Conservation (phyloP, 768 basidiomycete genomes). For the Amanita phalloides region DNA sequence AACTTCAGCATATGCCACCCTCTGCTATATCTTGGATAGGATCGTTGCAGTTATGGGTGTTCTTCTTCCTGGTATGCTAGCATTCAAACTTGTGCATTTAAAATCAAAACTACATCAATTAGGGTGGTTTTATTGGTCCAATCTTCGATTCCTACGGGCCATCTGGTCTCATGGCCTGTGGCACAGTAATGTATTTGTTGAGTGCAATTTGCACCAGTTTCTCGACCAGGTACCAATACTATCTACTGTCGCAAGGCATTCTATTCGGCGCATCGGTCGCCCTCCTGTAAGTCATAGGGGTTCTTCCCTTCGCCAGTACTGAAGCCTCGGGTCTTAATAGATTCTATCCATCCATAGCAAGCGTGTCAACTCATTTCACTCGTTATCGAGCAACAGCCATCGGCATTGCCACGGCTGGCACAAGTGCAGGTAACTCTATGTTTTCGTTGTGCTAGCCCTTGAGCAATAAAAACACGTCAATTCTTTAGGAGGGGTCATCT, state of each 20-base stretch:
- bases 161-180: constrained; percentile 36
- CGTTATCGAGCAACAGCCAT: constrained; percentile 61
- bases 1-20: constrained; percentile 36
- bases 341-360: constrained; percentile 61
- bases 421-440: constrained; percentile 40
- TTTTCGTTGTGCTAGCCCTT: neutral
- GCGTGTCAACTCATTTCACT: constrained; percentile 55
- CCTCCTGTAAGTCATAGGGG: constrained; percentile 38
- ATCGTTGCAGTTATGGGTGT: constrained; percentile 55
- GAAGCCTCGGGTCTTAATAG: constrained; percentile 21
- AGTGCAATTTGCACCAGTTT: constrained; percentile 55
- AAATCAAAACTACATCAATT: neutral
- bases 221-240: constrained; percentile 46
- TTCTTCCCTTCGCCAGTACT: constrained; percentile 3
- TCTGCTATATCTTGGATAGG: constrained; percentile 66
- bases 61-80: constrained; percentile 53
- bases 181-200: constrained; percentile 34
- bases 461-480: neutral
- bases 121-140: constrained; percentile 56
- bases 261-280: constrained; percentile 59
- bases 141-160: constrained; percentile 55
- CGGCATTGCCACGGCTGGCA: constrained; percentile 64
- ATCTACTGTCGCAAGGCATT: constrained; percentile 50
- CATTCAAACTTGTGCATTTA: neutral
- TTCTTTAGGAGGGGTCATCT: constrained; percentile 52